Percentiles rank a stretch among this genome's conserved stretches.
Conservation (phyloP, 805 yeast species). For the Lipomyces starkeyi region DNA sequence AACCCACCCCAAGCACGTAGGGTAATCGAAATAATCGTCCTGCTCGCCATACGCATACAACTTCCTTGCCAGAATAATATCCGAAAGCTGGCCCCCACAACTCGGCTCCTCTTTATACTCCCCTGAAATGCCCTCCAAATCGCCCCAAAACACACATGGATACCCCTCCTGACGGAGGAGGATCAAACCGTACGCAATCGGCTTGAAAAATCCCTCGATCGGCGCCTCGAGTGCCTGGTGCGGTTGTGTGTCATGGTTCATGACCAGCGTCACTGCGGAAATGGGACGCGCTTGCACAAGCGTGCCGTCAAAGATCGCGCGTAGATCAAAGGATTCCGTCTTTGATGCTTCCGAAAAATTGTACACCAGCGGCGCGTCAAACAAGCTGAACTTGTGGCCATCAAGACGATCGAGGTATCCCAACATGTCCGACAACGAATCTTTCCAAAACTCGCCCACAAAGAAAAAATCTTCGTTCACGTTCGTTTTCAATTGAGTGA, state of each 20-base stretch:
- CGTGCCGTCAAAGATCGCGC: constrained; percentile 31
- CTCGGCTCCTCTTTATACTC: constrained; percentile 21
- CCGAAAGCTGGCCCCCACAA: constrained; percentile 36
- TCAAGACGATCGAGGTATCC: constrained; percentile 33
- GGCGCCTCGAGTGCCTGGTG: constrained; percentile 36
- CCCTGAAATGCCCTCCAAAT: constrained; percentile 32
- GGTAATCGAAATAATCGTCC: constrained; percentile 31
- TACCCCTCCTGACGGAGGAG: constrained; percentile 34
- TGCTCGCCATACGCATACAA: constrained; percentile 36
- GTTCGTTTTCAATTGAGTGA: constrained; percentile 18
- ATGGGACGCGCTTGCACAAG: constrained; percentile 32
- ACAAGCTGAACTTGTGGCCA: constrained; percentile 24
- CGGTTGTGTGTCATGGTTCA: constrained; percentile 38
- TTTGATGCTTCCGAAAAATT: constrained; percentile 34
- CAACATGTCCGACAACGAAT: constrained; percentile 28
- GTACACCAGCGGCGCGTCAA: constrained; percentile 36
- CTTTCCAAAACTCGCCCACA: constrained; percentile 39
- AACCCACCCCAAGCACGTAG: constrained; percentile 37
- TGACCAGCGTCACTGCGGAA: constrained; percentile 33
- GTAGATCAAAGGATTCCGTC: constrained; percentile 28
- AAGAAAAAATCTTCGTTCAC: constrained; percentile 31
- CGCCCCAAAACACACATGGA: constrained; percentile 38
- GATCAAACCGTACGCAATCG: constrained; percentile 35
- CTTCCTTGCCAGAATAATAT: constrained; percentile 30
- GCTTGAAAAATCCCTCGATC: constrained; percentile 35